Evolutionary conservation across 345 rosid genomes (phyloP), one percentile per base, ranked within the genome.

Genomic region (Raphanus raphanistrum): DNA sequence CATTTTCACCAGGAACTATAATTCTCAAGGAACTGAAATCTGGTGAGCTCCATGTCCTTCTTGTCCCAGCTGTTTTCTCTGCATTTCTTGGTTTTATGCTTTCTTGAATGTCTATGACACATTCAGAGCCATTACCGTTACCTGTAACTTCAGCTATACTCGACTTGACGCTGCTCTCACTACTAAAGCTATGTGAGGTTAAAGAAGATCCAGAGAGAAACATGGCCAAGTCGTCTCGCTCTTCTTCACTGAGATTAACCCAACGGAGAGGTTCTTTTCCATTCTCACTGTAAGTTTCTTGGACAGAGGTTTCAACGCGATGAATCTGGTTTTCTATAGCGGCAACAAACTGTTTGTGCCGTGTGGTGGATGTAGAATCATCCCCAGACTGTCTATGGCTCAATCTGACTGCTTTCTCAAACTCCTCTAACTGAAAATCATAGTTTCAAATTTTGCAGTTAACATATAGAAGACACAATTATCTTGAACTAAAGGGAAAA

Each of bases 221-320:
- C 82, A 83, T 68, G 0, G 94, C 98, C 62, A 93, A 81, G 83
- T 90, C 94, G 79, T 89, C 89, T 8, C 97, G 58, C 77, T 93
- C 98, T 78, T 90, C 90, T 83, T 88, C 82, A 65, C 89, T 84
- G 16, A 93, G 82, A 83, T 87, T 82, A 73, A 93, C 84, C 98
- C 98, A 89, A 79, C 82, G 87, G 63, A 88, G 80, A 66, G 90
- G 85, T 71, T 88, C 85, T 78, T 88, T 89, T 54, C 92, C 93
- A 59, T 85, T 88, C 82, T 83, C 87, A n/a, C 60, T 63, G 41
- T 80, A 86, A 70, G 85, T 75, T 63, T 87, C 89, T 77, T 76
- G 83, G 62, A 92, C 78, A 21, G 89, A 84, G 50, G 84, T 70
- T 81, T 90, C 93, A 12, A 92, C 94, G 26, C 54, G 84, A 35